Percentiles rank a stretch among this genome's conserved stretches.
phyloP scores from a whole-genome alignment of 352 stramenopile genomes.

The Phytophthora melonis region DNA sequence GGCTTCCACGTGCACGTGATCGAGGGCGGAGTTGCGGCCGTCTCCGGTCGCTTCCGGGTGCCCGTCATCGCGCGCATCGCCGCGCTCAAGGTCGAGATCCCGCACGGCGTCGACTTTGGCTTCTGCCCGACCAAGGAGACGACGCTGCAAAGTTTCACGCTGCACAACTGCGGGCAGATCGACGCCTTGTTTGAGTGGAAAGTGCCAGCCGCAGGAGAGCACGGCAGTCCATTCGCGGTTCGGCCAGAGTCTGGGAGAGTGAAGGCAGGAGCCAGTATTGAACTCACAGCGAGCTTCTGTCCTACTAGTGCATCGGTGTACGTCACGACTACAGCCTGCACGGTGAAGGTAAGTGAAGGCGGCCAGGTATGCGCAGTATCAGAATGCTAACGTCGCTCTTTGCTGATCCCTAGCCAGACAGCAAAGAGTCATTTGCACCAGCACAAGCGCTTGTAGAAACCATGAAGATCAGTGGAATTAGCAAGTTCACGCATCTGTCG shows the following conservation, averaged over 20 bases:
- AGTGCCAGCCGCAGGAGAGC: slow-evolving; percentile 64
- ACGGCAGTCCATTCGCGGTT: slow-evolving; percentile 83
- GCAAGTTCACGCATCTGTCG: slow-evolving; percentile 91
- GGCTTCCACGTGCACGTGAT: slow-evolving; percentile 91
- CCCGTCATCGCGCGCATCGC: slow-evolving; percentile 88
- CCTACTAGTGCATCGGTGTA: slow-evolving; percentile 86
- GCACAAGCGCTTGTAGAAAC: slow-evolving; percentile 44
- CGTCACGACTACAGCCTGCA: slow-evolving; percentile 79
- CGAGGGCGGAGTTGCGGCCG: slow-evolving; percentile 71
- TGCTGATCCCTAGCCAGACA: slow-evolving; percentile 33
- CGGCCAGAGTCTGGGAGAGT: slow-evolving; percentile 75
- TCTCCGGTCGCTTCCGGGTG: slow-evolving; percentile 86
- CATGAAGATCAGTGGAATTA: slow-evolving; percentile 91
- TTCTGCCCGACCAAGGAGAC: slow-evolving; percentile 92
- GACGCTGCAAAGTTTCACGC: slow-evolving; percentile 67
- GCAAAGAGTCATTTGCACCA: slow-evolving; percentile 26
- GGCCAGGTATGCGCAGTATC: background rate
- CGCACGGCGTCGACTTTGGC: slow-evolving; percentile 83
- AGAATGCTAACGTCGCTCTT: background rate
- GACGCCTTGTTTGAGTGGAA: slow-evolving; percentile 89
- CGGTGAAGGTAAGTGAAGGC: slow-evolving; percentile 55
- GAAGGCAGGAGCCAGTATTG: slow-evolving; percentile 61
- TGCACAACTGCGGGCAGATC: slow-evolving; percentile 92
- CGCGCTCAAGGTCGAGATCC: slow-evolving; percentile 66
- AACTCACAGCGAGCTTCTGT: slow-evolving; percentile 80